phyloP scores from a whole-genome alignment of 257 asterid species.

The Thymus quinquecostatus region DNA sequence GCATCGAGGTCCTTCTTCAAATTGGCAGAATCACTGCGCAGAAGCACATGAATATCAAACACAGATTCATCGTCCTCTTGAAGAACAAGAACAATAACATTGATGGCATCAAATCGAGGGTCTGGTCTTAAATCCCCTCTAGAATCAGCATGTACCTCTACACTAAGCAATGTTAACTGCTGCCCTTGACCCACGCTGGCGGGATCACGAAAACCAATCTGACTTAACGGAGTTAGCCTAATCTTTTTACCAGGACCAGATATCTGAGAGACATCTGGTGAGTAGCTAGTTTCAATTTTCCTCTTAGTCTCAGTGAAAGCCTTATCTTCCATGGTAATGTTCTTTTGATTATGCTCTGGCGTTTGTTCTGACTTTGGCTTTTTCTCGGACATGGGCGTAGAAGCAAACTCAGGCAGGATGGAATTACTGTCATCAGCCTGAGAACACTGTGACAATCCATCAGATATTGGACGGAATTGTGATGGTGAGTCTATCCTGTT shows the following conservation, averaged over 20 bases:
- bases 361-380: slow-evolving; percentile 32
- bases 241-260: slow-evolving; percentile 79
- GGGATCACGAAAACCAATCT: slow-evolving; percentile 87
- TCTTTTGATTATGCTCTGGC: slow-evolving; percentile 38
- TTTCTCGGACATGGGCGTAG: slow-evolving; percentile 33
- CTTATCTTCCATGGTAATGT: slow-evolving; percentile 36
- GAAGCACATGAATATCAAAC: slow-evolving; percentile 59
- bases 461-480: slow-evolving; percentile 38
- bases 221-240: slow-evolving; percentile 86
- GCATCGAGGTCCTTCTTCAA: slow-evolving; percentile 63
- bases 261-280: slow-evolving; percentile 74
- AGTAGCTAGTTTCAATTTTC: slow-evolving; percentile 45
- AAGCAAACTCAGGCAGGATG: slow-evolving; percentile 41
- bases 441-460: slow-evolving; percentile 48
- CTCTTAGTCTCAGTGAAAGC: slow-evolving; percentile 34
- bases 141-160: slow-evolving; percentile 87
- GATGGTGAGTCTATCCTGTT: slow-evolving; percentile 35
- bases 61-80: slow-evolving; percentile 71
- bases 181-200: slow-evolving; percentile 89
- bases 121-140: slow-evolving; percentile 94
- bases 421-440: slow-evolving; percentile 43
- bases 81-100: slow-evolving; percentile 65
- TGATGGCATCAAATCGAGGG: slow-evolving; percentile 91
- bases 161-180: slow-evolving; percentile 82
- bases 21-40: slow-evolving; percentile 49